Evolutionary conservation across 352 stramenopile genomes (phyloP).

Genomic region (Albugo candida): DNA sequence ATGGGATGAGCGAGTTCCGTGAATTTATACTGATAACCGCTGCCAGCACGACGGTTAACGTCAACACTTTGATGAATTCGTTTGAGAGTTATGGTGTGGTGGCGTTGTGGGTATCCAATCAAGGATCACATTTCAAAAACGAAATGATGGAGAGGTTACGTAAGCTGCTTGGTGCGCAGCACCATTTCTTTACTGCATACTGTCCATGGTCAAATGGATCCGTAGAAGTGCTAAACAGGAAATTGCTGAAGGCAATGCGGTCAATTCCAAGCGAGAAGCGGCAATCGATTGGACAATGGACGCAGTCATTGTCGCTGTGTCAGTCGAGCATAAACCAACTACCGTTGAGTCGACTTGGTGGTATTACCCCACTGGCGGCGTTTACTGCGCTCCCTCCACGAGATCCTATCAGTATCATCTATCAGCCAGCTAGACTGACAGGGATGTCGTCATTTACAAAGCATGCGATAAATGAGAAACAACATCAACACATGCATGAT

Average conservation of each 20-base stretch:
- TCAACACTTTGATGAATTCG: not conserved
- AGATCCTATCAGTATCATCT: too few species aligned
- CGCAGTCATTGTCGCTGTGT: not conserved
- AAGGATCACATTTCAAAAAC: constrained; percentile 17
- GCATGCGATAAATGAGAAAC: too few species aligned
- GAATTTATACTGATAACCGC: constrained; percentile 6
- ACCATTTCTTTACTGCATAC: constrained; percentile 15
- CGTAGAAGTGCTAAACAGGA: constrained; percentile 14
- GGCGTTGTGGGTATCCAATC: constrained; percentile 11
- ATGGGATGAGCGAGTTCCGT: constrained; percentile 14
- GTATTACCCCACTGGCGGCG: constrained; percentile 1
- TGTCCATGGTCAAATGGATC: constrained; percentile 15
- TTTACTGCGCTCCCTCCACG: not conserved
- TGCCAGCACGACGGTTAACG: not conserved
- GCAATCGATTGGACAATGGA: not conserved
- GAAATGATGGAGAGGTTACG: constrained; percentile 6
- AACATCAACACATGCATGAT: too few species aligned
- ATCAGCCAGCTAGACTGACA: too few species aligned
- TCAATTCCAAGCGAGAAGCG: constrained; percentile 3
- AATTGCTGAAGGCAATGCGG: constrained; percentile 6
- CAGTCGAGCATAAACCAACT: constrained; percentile 3
- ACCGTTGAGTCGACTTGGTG: not conserved
- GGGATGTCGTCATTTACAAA: too few species aligned
- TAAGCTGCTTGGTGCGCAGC: constrained; percentile 3
- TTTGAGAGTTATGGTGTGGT: constrained; percentile 15